These are phyloP conservation scores for Gaultheria prostrata DNA, from an alignment of 148 eudicot genomes.

Conservation along the genomic window DNA sequence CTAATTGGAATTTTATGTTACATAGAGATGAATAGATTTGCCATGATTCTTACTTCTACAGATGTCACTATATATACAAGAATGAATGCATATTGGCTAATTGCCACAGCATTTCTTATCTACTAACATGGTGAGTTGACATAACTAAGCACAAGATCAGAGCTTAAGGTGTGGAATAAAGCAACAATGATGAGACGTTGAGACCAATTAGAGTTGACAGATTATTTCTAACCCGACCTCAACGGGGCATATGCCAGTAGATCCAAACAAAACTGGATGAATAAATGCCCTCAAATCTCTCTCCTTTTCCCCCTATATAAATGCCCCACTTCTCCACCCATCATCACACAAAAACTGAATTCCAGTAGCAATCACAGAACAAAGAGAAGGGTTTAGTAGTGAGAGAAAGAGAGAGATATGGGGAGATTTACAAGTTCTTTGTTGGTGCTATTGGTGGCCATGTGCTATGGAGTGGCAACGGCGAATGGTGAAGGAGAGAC, in stretches of 20 bases:
- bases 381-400: not conserved
- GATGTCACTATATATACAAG: no score
- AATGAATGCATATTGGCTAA: no score
- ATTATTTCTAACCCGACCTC: not conserved
- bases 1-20: no score
- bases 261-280: not conserved
- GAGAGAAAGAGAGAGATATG: not conserved
- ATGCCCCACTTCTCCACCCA: not conserved
- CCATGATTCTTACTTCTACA: no score
- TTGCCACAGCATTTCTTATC: no score
- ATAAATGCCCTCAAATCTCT: not conserved
- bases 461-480: constrained; percentile 14
- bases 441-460: constrained; percentile 22
- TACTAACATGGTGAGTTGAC: no score
- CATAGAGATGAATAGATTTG: no score
- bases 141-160: no score
- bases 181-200: no score
- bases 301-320: not conserved
- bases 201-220: not conserved
- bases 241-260: not conserved
- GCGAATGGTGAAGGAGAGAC: not conserved
- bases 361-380: not conserved
- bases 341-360: not conserved
- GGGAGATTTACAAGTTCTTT: constrained; percentile 18
- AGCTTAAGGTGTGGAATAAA: no score